Evolutionary conservation across 495 filamentous ascomycete genomes (phyloP).

Genomic region (Aspergillus carlsbadensis): DNA sequence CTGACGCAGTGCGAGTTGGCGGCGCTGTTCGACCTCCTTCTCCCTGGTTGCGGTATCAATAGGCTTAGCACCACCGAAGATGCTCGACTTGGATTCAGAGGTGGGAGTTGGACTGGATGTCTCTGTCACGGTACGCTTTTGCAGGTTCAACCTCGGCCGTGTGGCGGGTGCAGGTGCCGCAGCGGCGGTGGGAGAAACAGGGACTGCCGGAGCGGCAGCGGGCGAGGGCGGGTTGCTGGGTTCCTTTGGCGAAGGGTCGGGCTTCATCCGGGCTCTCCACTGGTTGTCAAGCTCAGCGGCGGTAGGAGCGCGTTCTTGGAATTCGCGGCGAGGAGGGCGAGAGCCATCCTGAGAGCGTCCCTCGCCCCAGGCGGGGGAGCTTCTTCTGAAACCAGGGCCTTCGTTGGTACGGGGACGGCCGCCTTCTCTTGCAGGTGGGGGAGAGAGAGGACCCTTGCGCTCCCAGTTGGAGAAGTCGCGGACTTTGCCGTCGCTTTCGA

Average conservation of each 20-base stretch:
- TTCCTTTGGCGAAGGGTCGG: slow-evolving; percentile 63
- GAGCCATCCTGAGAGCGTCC: slow-evolving; percentile 77
- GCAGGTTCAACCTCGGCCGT: slow-evolving; percentile 77
- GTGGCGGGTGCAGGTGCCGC: slow-evolving; percentile 50
- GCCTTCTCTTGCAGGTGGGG: slow-evolving; percentile 62
- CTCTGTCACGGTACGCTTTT: slow-evolving; percentile 87
- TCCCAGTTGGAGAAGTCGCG: slow-evolving; percentile 94
- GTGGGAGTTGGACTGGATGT: slow-evolving; percentile 44
- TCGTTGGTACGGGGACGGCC: slow-evolving; percentile 70
- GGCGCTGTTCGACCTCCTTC: slow-evolving; percentile 85
- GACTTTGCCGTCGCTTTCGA: slow-evolving; percentile 74
- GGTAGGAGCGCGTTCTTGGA: slow-evolving; percentile 74
- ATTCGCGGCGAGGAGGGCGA: slow-evolving; percentile 77
- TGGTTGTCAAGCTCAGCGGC: slow-evolving; percentile 84
- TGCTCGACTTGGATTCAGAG: slow-evolving; percentile 76
- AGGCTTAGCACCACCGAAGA: slow-evolving; percentile 86
- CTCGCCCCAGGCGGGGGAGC: slow-evolving; percentile 85
- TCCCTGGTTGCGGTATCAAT: slow-evolving; percentile 88
- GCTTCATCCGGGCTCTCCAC: slow-evolving; percentile 81
- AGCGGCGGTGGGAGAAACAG: slow-evolving; percentile 26
- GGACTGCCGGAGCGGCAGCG: slow-evolving; percentile 17
- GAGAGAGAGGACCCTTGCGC: slow-evolving; percentile 86
- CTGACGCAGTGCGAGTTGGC: slow-evolving; percentile 65
- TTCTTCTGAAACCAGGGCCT: slow-evolving; percentile 57
- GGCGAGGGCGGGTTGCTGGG: slow-evolving; percentile 59